phyloP scores from a whole-genome alignment of 23 red algal genomes.

The Pyropia haitanensis region DNA sequence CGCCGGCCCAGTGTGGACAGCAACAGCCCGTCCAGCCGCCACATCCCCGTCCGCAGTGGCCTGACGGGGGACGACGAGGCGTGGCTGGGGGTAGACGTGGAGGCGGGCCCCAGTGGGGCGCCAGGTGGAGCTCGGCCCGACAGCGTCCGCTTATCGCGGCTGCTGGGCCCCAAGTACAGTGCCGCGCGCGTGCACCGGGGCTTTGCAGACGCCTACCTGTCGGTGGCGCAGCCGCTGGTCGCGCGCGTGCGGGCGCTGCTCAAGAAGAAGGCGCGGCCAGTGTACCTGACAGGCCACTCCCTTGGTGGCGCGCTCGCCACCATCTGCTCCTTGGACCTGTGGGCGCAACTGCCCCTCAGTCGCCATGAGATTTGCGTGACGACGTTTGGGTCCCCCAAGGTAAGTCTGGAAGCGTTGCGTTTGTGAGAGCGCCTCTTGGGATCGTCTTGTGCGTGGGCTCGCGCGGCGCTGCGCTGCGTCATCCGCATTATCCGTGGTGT shows the following conservation, averaged over 20 bases:
- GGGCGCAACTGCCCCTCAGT: neutral
- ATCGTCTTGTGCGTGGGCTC: too few species aligned
- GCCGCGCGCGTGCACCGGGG: constrained; percentile 45
- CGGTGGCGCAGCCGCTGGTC: constrained; percentile 32
- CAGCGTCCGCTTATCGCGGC: constrained; percentile 16
- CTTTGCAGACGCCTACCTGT: constrained; percentile 57
- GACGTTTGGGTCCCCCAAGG: constrained; percentile 5
- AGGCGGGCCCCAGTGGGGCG: too few species aligned
- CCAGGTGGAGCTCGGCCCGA: constrained; percentile 1
- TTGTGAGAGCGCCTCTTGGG: too few species aligned
- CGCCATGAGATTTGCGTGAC: neutral
- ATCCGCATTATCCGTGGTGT: too few species aligned
- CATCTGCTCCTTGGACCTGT: constrained; percentile 9
- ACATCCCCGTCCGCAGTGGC: too few species aligned
- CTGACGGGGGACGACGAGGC: too few species aligned
- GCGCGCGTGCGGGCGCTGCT: constrained; percentile 27
- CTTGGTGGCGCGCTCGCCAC: constrained; percentile 35
- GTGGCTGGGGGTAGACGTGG: too few species aligned
- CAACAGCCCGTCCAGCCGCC: too few species aligned
- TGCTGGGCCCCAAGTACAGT: constrained; percentile 27
- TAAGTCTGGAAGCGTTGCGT: too few species aligned
- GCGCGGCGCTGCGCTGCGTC: too few species aligned
- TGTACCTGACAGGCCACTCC: constrained; percentile 55
- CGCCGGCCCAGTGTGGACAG: too few species aligned
- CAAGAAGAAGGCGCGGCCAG: constrained; percentile 27